Base-by-base conservation (phyloP, 2,329 filamentous ascomycete species). In the Chaetomium strumarium region DNA sequence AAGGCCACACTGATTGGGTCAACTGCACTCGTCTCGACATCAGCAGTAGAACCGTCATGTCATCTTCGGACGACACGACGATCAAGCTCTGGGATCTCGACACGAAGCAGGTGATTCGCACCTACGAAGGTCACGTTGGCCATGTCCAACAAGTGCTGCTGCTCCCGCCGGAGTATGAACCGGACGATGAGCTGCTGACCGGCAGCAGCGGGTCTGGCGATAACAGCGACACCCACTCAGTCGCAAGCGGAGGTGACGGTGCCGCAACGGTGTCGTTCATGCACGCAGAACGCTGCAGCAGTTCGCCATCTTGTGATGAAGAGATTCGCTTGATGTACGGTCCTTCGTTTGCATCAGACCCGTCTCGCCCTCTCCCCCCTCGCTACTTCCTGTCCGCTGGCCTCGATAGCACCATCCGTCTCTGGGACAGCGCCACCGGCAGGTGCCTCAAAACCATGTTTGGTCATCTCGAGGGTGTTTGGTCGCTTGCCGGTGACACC, bases 81-180 rank as follows among this genome's bases (percentile, higher is more conserved):
- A 83, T 95, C 60, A 89, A 90, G 62, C 76, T 99, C 1, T 96
- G 92, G 92, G 92, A 97, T 63, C 76, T 99, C 34, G 90, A 96
- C 65, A 88, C 86, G 1, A 84, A 85, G 63, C 75, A 80, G 49
- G 92, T 88, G 66, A 86, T 97, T 66, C 77, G 77, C 59, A 81
- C 70, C 0, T 97, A 91, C 63, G 81, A 90, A 60, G 92, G 91
- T 7, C 93, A 99, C 64, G 90, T 96, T 14, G 93, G 91, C 14
- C 91, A 96, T 64, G 91, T 97, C 5, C 93, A 99, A 67, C 91
- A 96, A 69, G 84, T 96, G 11, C 73, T 95, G 7, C 79, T 88
- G 1, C 79, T 97, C 61, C 90, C 92, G 0, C 78, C 82, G 8
- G 91, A 96, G 65, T 96, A 95, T 63, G 90, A 96, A 66, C 85